A percentile compares a stretch with the other conserved stretches of the same genome.
Evolutionary conservation across 192 early-diverging fungal genomes (phyloP).

Genomic region (Lunasporangiospora selenospora): DNA sequence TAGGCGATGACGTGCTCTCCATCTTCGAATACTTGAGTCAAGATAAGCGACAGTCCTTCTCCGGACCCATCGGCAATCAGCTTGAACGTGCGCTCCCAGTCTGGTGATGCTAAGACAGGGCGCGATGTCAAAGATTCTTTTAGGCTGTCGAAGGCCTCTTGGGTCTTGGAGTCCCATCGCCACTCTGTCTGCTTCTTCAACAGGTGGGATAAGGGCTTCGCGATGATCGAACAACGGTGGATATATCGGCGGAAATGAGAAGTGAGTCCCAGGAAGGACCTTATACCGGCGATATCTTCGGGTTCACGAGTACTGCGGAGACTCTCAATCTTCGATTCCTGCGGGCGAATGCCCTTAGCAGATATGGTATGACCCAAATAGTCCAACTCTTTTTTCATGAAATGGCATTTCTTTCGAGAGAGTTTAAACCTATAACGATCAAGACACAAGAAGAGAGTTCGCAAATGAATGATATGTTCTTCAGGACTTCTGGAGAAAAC

Average conservation of each 20-base stretch:
- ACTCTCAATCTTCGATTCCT: slow-evolving; percentile 3
- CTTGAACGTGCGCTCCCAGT: background rate
- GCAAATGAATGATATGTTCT: slow-evolving; percentile 9
- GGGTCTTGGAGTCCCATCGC: background rate
- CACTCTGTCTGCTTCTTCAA: slow-evolving; percentile 7
- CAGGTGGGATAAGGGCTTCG: slow-evolving; percentile 4
- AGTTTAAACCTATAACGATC: background rate
- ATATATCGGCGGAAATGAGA: slow-evolving; percentile 18
- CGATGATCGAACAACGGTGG: slow-evolving; percentile 1
- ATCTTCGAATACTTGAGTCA: background rate
- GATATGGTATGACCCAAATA: slow-evolving; percentile 18
- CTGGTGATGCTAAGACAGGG: slow-evolving; percentile 1
- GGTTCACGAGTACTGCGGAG: background rate
- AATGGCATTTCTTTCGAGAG: slow-evolving; percentile 13
- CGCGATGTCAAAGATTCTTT: background rate
- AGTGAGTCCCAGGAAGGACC: slow-evolving; percentile 26
- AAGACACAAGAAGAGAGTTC: background rate
- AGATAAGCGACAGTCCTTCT: background rate
- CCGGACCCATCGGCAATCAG: background rate
- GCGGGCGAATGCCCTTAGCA: background rate
- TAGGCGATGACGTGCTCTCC: slow-evolving; percentile 1
- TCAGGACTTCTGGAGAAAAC: slow-evolving; percentile 6
- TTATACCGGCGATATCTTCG: background rate
- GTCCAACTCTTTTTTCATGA: slow-evolving; percentile 5
- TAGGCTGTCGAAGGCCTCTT: slow-evolving; percentile 1